phyloP scores from a whole-genome alignment of 768 basidiomycete genomes.

The Lanmaoa pseudosensibilis region DNA sequence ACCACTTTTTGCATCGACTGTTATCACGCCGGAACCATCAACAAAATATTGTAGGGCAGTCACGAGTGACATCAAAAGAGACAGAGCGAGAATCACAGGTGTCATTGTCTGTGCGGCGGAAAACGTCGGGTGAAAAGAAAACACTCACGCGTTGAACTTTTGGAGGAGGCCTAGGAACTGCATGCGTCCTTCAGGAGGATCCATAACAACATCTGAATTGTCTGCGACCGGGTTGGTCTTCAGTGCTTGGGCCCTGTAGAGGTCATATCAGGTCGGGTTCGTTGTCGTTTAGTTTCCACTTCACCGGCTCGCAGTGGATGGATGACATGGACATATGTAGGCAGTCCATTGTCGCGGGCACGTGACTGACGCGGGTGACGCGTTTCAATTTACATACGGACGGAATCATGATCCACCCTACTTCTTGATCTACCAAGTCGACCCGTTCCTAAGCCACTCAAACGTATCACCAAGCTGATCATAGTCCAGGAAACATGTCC shows the following conservation, averaged over 20 bases:
- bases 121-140: neutral
- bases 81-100: neutral
- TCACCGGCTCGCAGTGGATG: no score
- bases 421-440: neutral
- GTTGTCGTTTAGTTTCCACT: no score
- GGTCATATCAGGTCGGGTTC: no score
- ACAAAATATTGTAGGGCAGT: neutral
- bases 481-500: conserved; percentile 9
- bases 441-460: neutral
- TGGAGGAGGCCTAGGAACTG: conserved; percentile 65
- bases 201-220: conserved; percentile 22
- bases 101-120: neutral
- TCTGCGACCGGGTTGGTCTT: neutral
- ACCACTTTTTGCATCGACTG: no score
- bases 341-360: no score
- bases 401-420: neutral
- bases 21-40: no score
- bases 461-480: neutral
- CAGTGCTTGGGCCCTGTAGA: no score
- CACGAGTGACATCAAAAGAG: neutral
- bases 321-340: no score
- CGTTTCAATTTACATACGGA: neutral
- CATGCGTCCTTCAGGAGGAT: conserved; percentile 73
- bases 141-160: conserved; percentile 60
- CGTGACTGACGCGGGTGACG: conserved; percentile 11